Evolutionary conservation across 192 early-diverging fungal species (phyloP), one percentile per base, ranked within the genome.

Genomic region (Coemansia sp.): DNA sequence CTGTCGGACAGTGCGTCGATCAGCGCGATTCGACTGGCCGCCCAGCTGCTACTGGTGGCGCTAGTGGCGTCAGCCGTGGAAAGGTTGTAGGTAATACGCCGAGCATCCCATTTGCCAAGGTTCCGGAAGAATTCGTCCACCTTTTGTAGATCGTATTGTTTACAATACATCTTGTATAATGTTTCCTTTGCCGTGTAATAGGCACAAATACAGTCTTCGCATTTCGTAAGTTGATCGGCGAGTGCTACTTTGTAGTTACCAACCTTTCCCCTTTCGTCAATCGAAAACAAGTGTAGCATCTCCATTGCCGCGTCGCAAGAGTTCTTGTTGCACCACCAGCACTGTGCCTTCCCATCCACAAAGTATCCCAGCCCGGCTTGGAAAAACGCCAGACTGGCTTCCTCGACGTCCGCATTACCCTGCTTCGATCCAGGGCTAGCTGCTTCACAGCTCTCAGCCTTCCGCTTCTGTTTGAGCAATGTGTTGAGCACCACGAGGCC

Each of bases 211-310:
- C 82, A 84, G n/a, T 63, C 34, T 23, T 69, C 67, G 64, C 82
- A 84, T 20, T 61, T 49, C 6, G 48, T 45, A 11, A 84, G 71
- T 38, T 74, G 74, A 19, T 60, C 59, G 3, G 71, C 65, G 20
- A 80, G 48, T n/a, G 67, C 38, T 0, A 33, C 48, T 42, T 70
- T 76, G 56, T 67, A 74, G 22, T 49, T 22, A 43, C 48, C 46
- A 0, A 69, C 59, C 2, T 49, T 45, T n/a, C 40, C 36, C 5
- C 41, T 67, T 17, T 73, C 48, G 5, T 41, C 34, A 23, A 84
- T 63, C 15, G 76, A 70, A 61, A 80, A 76, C 14, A 84, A 60
- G n/a, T 76, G 69, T n/a, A 84, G 63, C 67, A 80, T 73, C 42
- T 74, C 70, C 10, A 70, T 66, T 2, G 73, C 72, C 8, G 69